Conservation (phyloP, 345 rosid genomes). For the Arabis hirsuta region DNA sequence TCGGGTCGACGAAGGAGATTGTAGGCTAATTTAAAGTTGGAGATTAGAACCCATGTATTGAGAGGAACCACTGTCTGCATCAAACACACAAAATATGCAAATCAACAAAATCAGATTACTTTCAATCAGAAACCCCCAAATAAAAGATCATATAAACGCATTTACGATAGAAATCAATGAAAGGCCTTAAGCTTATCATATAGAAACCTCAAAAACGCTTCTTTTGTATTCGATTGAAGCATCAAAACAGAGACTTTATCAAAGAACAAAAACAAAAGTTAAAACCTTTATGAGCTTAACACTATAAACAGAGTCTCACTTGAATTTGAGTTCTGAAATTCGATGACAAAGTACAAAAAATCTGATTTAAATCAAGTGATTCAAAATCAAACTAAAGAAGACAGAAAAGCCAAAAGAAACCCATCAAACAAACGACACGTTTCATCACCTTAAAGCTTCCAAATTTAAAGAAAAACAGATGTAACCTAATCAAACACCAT, state of each 20-base stretch:
- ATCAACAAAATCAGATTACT: background rate
- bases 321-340: background rate
- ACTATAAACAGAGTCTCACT: background rate
- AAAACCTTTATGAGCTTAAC: background rate
- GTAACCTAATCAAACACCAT: slow-evolving; percentile 30
- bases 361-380: background rate
- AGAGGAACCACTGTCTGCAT: slow-evolving; percentile 84
- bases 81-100: slow-evolving; percentile 18
- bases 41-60: slow-evolving; percentile 89
- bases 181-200: background rate
- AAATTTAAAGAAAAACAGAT: slow-evolving; percentile 9
- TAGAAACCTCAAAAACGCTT: background rate
- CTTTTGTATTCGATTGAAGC: background rate
- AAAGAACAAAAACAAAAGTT: background rate
- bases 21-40: slow-evolving; percentile 85
- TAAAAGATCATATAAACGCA: background rate
- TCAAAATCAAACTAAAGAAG: slow-evolving; percentile 8
- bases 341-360: background rate
- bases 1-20: slow-evolving; percentile 84
- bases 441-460: slow-evolving; percentile 30
- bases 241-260: slow-evolving; percentile 12
- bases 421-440: slow-evolving; percentile 38
- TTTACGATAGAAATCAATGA: background rate
- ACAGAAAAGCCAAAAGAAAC: slow-evolving; percentile 8
- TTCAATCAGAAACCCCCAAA: background rate